Evolutionary conservation across 129 eudicot genomes (phyloP).

Genomic region (Mikania micrantha): DNA sequence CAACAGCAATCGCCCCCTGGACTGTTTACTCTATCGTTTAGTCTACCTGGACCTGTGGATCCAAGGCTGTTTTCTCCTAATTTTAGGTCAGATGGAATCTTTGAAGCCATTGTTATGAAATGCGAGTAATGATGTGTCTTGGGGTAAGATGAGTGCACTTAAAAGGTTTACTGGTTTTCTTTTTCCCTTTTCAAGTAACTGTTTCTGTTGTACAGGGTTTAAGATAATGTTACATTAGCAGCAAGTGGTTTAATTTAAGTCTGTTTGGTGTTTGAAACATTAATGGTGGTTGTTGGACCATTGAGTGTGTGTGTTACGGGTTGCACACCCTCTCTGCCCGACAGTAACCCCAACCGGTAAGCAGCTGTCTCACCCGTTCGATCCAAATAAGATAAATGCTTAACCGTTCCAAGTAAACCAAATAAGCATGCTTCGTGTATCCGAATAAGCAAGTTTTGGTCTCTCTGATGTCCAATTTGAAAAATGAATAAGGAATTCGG

Average conservation of each 20-base stretch:
- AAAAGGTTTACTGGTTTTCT: neutral
- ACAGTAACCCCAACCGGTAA: too few species aligned
- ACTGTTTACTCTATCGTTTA: constrained; percentile 59
- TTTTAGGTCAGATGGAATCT: constrained; percentile 80
- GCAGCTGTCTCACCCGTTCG: too few species aligned
- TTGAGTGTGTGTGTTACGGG: too few species aligned
- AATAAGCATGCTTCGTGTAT: too few species aligned
- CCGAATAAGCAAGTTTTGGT: too few species aligned
- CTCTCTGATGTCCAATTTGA: too few species aligned
- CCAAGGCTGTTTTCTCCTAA: constrained; percentile 66
- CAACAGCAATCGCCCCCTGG: constrained; percentile 81
- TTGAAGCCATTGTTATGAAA: constrained; percentile 73
- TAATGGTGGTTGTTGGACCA: too few species aligned
- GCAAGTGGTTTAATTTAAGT: neutral
- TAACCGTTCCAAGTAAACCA: too few species aligned
- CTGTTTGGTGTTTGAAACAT: too few species aligned
- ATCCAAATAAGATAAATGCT: too few species aligned
- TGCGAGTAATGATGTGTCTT: constrained; percentile 20
- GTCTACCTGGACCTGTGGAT: constrained; percentile 86
- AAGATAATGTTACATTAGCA: constrained; percentile 3
- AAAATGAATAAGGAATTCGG: too few species aligned
- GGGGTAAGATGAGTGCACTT: neutral
- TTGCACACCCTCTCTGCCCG: too few species aligned
- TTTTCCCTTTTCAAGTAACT: neutral
- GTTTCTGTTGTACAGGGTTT: constrained; percentile 14